These are phyloP conservation scores for Plenodomus tracheiphilus DNA, from an alignment of 2,329 filamentous ascomycete species.

Conservation along the genomic window DNA sequence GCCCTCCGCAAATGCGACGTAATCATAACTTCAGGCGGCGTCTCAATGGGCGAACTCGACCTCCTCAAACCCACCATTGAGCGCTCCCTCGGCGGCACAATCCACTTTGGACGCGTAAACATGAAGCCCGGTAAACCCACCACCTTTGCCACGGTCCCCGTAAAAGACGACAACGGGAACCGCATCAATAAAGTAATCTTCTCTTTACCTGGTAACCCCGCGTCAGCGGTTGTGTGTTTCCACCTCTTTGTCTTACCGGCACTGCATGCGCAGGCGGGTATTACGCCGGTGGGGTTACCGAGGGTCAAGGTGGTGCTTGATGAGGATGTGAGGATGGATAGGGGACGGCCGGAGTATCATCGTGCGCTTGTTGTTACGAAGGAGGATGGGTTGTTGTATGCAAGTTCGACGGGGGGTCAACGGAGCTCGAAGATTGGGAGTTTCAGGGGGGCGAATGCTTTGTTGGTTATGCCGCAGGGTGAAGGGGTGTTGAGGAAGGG, in stretches of 20 bases:
- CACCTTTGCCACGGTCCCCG: conserved; percentile 87
- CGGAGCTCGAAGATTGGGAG: conserved; percentile 89
- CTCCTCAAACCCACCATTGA: conserved; percentile 96
- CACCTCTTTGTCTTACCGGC: conserved; percentile 92
- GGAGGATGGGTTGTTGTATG: conserved; percentile 68
- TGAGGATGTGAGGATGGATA: conserved; percentile 75
- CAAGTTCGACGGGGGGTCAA: conserved; percentile 85
- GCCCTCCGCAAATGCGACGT: conserved; percentile 77
- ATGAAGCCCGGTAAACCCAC: conserved; percentile 99
- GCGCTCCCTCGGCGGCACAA: conserved; percentile 82
- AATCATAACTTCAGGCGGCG: conserved; percentile 88
- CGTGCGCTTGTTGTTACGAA: conserved; percentile 72
- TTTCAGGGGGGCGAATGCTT: conserved; percentile 82
- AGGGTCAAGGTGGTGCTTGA: conserved; percentile 71
- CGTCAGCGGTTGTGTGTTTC: conserved; percentile 88
- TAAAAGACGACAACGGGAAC: conserved; percentile 57
- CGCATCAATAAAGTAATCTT: conserved; percentile 75
- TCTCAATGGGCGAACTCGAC: conserved; percentile 97
- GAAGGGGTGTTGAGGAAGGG: conserved; percentile 70
- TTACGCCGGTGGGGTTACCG: conserved; percentile 69
- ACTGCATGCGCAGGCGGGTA: conserved; percentile 74
- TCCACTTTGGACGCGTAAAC: conserved; percentile 92
- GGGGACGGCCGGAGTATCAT: conserved; percentile 83
- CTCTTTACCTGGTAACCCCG: conserved; percentile 90
- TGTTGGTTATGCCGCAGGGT: conserved; percentile 73